Evolutionary conservation across 768 basidiomycete genomes (phyloP).

Genomic region (Collybia mongolica): DNA sequence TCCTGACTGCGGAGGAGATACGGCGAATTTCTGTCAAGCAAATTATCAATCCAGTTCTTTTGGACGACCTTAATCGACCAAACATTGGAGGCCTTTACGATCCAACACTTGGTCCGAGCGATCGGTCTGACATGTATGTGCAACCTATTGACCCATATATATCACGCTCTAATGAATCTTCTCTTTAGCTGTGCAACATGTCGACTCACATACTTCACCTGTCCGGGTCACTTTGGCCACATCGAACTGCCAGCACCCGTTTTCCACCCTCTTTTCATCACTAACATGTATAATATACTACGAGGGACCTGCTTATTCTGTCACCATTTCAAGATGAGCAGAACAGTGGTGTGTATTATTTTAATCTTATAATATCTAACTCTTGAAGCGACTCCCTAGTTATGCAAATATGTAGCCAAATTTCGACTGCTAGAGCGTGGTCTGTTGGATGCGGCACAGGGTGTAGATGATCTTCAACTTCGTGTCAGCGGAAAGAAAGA

Average conservation of each 20-base stretch:
- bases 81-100: conserved; percentile 94
- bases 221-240: conserved; percentile 98
- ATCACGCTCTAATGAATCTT: conserved; percentile 12
- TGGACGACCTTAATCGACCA: conserved; percentile 92
- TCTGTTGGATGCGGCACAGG: conserved; percentile 76
- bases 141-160: background rate
- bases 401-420: conserved; percentile 83
- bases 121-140: conserved; percentile 86
- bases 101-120: conserved; percentile 89
- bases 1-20: conserved; percentile 85
- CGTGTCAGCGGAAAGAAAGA: conserved; percentile 29
- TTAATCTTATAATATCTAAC: background rate
- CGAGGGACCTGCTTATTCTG: conserved; percentile 92
- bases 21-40: conserved; percentile 97
- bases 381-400: conserved; percentile 36
- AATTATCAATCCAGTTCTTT: conserved; percentile 87
- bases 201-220: conserved; percentile 87
- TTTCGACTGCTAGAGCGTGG: conserved; percentile 88
- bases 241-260: conserved; percentile 95
- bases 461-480: conserved; percentile 67
- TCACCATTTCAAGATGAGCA: conserved; percentile 83
- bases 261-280: conserved; percentile 95
- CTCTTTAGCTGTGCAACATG: conserved; percentile 85
- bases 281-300: conserved; percentile 83
- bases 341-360: conserved; percentile 54